Evolutionary conservation across 345 rosid species (phyloP).

Genomic region (Combretum micranthum): DNA sequence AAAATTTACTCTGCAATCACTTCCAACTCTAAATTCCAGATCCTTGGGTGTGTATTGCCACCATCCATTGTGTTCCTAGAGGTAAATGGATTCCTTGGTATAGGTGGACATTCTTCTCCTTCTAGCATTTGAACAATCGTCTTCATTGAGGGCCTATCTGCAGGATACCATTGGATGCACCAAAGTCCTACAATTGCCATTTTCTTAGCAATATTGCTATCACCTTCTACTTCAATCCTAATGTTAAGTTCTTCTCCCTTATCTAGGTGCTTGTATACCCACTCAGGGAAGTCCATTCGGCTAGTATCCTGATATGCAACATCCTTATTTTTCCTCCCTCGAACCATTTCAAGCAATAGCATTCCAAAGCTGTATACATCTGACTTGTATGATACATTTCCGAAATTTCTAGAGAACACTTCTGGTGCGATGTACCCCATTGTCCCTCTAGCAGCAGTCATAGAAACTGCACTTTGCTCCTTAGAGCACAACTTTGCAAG

Average conservation of each 20-base stretch:
- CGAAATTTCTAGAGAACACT: constrained; percentile 6
- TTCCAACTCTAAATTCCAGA: neutral
- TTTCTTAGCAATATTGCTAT: constrained; percentile 13
- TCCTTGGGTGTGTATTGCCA: neutral
- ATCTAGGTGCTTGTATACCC: constrained; percentile 9
- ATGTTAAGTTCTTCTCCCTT: constrained; percentile 4
- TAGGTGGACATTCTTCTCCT: constrained; percentile 5
- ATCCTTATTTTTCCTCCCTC: constrained; percentile 10
- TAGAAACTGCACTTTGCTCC: constrained; percentile 1
- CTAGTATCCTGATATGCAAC: constrained; percentile 1
- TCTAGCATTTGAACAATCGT: constrained; percentile 19
- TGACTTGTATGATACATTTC: constrained; percentile 9
- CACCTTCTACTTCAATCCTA: constrained; percentile 1
- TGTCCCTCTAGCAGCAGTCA: constrained; percentile 21
- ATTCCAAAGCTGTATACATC: constrained; percentile 23
- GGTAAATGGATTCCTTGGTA: constrained; percentile 13
- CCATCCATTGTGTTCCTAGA: neutral
- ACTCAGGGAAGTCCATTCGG: constrained; percentile 10
- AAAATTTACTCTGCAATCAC: neutral
- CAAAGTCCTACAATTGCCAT: constrained; percentile 11
- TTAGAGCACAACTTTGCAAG: constrained; percentile 19
- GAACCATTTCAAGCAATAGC: constrained; percentile 18
- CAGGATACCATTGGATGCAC: constrained; percentile 21
- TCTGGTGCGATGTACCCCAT: constrained; percentile 18
- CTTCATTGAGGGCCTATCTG: constrained; percentile 18